These are phyloP conservation scores for Phytophthora litchii DNA, from an alignment of 352 stramenopile genomes.

Conservation along the genomic window DNA sequence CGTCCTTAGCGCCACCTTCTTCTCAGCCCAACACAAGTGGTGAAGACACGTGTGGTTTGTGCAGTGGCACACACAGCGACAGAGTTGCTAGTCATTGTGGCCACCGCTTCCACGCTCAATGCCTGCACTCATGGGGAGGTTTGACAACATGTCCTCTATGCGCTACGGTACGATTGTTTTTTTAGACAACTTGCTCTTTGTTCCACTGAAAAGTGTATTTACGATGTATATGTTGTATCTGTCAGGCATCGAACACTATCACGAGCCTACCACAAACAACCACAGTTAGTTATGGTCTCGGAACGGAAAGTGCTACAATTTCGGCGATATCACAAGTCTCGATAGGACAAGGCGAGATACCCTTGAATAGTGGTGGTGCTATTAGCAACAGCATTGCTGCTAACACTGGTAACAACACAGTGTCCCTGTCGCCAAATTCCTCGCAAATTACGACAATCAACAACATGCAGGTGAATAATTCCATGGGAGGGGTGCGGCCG, in stretches of 20 bases:
- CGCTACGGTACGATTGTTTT: conserved; percentile 38
- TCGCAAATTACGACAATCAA: conserved; percentile 29
- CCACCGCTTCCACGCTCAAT: conserved; percentile 72
- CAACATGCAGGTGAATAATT: conserved; percentile 28
- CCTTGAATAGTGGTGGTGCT: conserved; percentile 29
- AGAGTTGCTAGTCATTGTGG: conserved; percentile 60
- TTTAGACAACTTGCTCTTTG: neutral
- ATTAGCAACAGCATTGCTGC: conserved; percentile 31
- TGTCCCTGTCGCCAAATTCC: conserved; percentile 38
- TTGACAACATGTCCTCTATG: conserved; percentile 58
- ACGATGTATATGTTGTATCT: conserved; percentile 12
- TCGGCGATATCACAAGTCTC: conserved; percentile 32
- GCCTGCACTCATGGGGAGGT: conserved; percentile 72
- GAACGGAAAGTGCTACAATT: conserved; percentile 20
- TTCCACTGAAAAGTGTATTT: conserved; percentile 11
- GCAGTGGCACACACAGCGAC: conserved; percentile 53
- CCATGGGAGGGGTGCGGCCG: conserved; percentile 30
- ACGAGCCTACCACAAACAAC: conserved; percentile 23
- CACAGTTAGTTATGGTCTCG: conserved; percentile 29
- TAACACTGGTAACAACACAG: conserved; percentile 24
- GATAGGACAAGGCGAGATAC: conserved; percentile 27
- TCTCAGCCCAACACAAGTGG: conserved; percentile 23
- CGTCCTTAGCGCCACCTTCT: conserved; percentile 24
- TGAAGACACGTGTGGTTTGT: conserved; percentile 49
- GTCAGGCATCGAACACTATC: conserved; percentile 43